Evolutionary conservation across 257 asterid genomes (phyloP).

Genomic region (Ilex aquifolium): DNA sequence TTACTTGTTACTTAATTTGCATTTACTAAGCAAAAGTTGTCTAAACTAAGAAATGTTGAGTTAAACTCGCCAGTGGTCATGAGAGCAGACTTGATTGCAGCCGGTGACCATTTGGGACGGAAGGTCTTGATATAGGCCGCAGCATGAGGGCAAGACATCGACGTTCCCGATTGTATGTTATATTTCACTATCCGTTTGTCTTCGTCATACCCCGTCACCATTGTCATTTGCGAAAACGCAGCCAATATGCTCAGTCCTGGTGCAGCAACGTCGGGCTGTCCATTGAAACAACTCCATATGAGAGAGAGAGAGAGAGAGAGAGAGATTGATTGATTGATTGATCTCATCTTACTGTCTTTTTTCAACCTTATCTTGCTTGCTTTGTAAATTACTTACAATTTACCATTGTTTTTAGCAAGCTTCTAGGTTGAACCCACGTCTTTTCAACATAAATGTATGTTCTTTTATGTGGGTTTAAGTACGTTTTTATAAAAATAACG

Average conservation of each 20-base stretch:
- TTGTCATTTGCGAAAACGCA: constrained; percentile 32
- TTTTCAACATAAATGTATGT: too few species aligned
- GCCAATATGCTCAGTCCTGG: constrained; percentile 80
- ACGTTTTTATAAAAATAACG: too few species aligned
- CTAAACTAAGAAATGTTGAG: not conserved
- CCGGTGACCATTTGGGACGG: constrained; percentile 67
- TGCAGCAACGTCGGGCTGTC: constrained; percentile 80
- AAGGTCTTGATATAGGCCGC: constrained; percentile 70
- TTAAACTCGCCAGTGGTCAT: constrained; percentile 64
- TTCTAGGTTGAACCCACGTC: too few species aligned
- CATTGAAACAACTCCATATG: not conserved
- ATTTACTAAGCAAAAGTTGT: not conserved
- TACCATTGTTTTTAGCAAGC: too few species aligned
- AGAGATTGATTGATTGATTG: too few species aligned
- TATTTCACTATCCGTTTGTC: constrained; percentile 38
- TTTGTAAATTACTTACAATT: too few species aligned
- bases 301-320: not conserved
- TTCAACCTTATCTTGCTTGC: too few species aligned
- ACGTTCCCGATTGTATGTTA: constrained; percentile 69
- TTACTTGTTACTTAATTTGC: not conserved
- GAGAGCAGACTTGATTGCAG: constrained; percentile 83
- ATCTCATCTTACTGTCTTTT: too few species aligned
- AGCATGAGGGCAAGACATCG: constrained; percentile 85
- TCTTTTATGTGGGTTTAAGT: too few species aligned
- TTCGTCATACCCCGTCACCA: constrained; percentile 12